These are phyloP conservation scores for Fusarium chaquense DNA, from an alignment of 2,329 filamentous ascomycete species.

Conservation along the genomic window DNA sequence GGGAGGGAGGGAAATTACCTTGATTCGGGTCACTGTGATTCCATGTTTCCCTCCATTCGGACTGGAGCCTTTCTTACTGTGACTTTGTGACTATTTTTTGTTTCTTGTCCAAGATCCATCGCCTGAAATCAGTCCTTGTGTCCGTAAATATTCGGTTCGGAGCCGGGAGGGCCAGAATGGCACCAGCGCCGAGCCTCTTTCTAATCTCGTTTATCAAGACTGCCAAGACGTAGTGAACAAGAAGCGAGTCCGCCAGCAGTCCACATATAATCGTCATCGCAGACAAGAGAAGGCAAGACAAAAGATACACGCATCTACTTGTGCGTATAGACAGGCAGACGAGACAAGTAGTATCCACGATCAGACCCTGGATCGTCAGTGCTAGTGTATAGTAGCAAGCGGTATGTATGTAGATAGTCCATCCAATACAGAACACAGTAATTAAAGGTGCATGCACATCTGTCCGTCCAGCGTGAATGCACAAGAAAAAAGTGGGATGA, in stretches of 20 bases:
- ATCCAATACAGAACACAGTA: background rate
- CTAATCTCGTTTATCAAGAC: conserved; percentile 33
- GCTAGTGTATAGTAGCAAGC: background rate
- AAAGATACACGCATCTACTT: conserved; percentile 15
- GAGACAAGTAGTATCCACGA: conserved; percentile 11
- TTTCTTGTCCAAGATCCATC: conserved; percentile 2
- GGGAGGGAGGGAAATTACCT: conserved; percentile 32
- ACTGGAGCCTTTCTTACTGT: conserved; percentile 5
- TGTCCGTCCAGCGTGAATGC: conserved; percentile 18
- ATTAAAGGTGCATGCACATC: conserved; percentile 1
- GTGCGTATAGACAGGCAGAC: background rate
- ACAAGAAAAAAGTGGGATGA: conserved; percentile 26
- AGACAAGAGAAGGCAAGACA: background rate
- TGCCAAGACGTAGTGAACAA: conserved; percentile 22
- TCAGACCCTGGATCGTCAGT: conserved; percentile 38
- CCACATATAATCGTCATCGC: conserved; percentile 33
- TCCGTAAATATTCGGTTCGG: conserved; percentile 36
- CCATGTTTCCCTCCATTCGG: conserved; percentile 5
- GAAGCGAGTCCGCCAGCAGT: conserved; percentile 15
- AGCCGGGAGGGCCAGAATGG: conserved; percentile 16
- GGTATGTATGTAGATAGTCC: background rate
- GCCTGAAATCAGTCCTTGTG: conserved; percentile 1
- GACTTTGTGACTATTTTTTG: background rate
- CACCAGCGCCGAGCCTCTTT: conserved; percentile 8
- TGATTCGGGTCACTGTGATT: background rate